phyloP scores from a whole-genome alignment of 106 monocot species.

The Dendrobium huoshanense region DNA sequence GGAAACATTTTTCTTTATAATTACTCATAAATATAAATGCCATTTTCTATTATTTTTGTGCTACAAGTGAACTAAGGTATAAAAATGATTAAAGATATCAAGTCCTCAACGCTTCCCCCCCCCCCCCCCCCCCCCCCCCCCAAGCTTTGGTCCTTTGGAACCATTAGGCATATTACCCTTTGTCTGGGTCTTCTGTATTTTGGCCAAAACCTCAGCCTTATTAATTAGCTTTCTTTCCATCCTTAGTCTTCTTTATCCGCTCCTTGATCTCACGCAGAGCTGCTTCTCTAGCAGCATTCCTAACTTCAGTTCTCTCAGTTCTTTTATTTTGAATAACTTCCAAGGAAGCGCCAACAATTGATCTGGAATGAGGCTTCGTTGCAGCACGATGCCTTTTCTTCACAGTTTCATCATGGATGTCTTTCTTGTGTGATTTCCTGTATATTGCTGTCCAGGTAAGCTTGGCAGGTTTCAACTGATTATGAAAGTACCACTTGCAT shows the following conservation, averaged over 20 bases:
- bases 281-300: no score
- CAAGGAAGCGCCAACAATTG: no score
- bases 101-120: conserved; percentile 69
- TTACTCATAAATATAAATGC: no score
- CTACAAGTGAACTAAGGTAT: not conserved
- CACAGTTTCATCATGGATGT: no score
- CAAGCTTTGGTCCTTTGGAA: conserved; percentile 15
- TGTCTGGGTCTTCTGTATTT: conserved; percentile 14
- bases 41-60: no score
- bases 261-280: conserved; percentile 21
- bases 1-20: no score
- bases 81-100: not conserved
- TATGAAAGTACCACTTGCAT: conserved; percentile 61
- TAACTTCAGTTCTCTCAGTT: no score
- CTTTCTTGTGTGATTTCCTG: conserved; percentile 42
- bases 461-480: conserved; percentile 51
- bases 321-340: not conserved
- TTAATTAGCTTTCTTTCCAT: conserved; percentile 22
- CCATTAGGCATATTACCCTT: conserved; percentile 13
- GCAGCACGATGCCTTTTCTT: no score
- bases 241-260: conserved; percentile 22
- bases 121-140: conserved; percentile 84
- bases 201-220: conserved; percentile 16
- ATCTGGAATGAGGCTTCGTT: no score
- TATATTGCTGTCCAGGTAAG: conserved; percentile 34